Percentiles rank a stretch among this genome's conserved stretches.
Conservation (phyloP, 73 alveolate genomes). For the Uronychia setigera region DNA sequence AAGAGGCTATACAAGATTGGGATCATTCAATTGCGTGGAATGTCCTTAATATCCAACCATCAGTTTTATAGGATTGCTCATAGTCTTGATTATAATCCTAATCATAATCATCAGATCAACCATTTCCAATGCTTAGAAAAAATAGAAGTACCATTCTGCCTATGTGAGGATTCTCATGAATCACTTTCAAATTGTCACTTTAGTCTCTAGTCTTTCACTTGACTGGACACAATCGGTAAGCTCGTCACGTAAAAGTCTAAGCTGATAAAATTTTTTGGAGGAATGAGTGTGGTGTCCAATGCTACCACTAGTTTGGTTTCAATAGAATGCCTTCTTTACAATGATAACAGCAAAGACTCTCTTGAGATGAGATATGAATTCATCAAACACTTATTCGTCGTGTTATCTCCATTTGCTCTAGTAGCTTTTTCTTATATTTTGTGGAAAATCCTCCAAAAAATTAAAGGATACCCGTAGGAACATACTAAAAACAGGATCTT, state of each 20-base stretch:
- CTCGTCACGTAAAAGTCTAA: neutral
- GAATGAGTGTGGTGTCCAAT: neutral
- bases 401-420: neutral
- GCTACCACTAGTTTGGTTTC: neutral
- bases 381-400: neutral
- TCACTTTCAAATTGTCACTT: constrained; percentile 17
- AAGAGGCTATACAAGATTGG: neutral
- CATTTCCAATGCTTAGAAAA: constrained; percentile 1
- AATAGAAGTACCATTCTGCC: neutral
- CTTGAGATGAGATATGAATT: neutral
- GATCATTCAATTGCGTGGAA: neutral
- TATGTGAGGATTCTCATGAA: constrained; percentile 11
- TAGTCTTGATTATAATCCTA: neutral
- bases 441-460: neutral
- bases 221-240: constrained; percentile 14
- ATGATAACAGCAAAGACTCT: neutral
- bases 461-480: neutral
- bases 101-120: neutral
- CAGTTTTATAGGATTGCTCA: neutral
- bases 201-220: neutral
- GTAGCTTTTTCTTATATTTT: neutral
- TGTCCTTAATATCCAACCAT: neutral
- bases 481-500: neutral
- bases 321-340: neutral
- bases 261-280: neutral